Percentiles rank a stretch among this genome's conserved stretches.
phyloP scores from a whole-genome alignment of 163 green algal genomes.

The Prototheca wickerhamii region DNA sequence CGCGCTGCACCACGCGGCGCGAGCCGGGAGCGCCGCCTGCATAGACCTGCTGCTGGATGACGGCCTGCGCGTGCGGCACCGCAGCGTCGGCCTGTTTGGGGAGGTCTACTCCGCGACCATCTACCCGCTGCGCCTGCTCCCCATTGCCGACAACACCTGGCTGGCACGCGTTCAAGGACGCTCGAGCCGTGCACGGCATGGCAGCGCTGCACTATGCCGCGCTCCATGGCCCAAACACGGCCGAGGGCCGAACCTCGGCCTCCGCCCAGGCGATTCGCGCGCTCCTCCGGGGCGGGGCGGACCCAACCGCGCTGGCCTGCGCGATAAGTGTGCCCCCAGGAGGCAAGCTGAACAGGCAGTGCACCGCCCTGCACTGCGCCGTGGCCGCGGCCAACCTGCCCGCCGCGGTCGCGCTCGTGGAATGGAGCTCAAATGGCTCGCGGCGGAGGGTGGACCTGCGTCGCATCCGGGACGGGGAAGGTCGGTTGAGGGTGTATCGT shows the following conservation, averaged over 20 bases:
- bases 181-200: background rate
- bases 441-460: too few species aligned
- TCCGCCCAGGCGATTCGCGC: background rate
- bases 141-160: background rate
- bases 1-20: conserved; percentile 1
- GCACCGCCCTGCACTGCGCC: too few species aligned
- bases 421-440: too few species aligned
- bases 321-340: background rate
- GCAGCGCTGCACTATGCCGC: background rate
- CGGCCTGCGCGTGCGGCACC: background rate
- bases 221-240: background rate
- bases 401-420: too few species aligned
- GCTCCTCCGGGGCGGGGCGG: background rate
- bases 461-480: too few species aligned
- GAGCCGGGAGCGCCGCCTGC: background rate
- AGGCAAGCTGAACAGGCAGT: background rate
- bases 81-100: background rate
- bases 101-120: background rate
- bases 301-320: background rate
- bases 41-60: background rate
- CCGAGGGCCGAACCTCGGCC: too few species aligned
- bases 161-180: background rate
- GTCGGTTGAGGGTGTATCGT: too few species aligned
- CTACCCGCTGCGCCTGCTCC: background rate
- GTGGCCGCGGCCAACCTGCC: background rate